These are phyloP conservation scores for Corrigiola litoralis DNA, from an alignment of 179 eudicot genomes.

Conservation along the genomic window DNA sequence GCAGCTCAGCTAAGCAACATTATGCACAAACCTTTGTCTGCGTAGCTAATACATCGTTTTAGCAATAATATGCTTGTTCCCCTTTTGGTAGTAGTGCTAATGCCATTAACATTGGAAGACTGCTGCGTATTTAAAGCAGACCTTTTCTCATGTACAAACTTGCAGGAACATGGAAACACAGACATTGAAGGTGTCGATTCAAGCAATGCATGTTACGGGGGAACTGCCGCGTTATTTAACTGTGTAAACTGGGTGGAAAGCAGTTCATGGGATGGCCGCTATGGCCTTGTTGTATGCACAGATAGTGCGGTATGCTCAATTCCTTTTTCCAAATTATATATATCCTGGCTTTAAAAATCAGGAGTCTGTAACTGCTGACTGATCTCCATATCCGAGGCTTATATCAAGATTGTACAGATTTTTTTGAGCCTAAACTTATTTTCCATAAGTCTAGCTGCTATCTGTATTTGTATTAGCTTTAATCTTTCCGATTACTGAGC, in stretches of 20 bases:
- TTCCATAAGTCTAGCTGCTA: too few species aligned
- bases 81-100: too few species aligned
- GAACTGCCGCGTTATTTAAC: slow-evolving; percentile 95
- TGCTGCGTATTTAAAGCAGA: too few species aligned
- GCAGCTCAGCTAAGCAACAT: not conserved
- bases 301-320: slow-evolving; percentile 84
- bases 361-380: too few species aligned
- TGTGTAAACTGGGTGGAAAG: slow-evolving; percentile 99
- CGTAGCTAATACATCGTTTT: not conserved
- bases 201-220: slow-evolving; percentile 98
- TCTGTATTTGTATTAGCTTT: not conserved
- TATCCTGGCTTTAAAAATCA: not conserved
- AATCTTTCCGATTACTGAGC: not conserved
- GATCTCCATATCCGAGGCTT: too few species aligned
- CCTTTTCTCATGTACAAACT: slow-evolving; percentile 20
- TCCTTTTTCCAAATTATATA: not conserved
- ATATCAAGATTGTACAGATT: too few species aligned
- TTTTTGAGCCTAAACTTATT: too few species aligned
- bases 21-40: not conserved
- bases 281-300: slow-evolving; percentile 92
- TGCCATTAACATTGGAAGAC: not conserved
- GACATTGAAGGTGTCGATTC: slow-evolving; percentile 99
- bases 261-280: slow-evolving; percentile 98
- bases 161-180: slow-evolving; percentile 79
- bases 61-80: not conserved